Conservation (phyloP, 495 filamentous ascomycete species). For the Platismatia glauca region DNA sequence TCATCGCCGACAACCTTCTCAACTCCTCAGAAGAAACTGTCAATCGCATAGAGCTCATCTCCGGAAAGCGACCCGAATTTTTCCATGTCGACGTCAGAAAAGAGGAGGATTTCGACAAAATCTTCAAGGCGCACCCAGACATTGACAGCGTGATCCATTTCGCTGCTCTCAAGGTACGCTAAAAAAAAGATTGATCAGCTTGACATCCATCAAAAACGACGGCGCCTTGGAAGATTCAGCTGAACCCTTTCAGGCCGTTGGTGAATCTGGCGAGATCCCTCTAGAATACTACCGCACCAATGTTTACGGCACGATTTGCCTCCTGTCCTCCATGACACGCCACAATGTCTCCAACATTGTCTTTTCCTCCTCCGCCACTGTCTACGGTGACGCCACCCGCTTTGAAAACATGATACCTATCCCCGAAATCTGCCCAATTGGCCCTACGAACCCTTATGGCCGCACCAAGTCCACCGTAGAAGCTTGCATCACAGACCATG, state of each 20-base stretch:
- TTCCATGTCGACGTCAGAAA: constrained; percentile 82
- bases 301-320: constrained; percentile 83
- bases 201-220: no score
- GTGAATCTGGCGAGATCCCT: constrained; percentile 90
- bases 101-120: constrained; percentile 69
- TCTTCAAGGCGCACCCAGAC: constrained; percentile 80
- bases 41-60: constrained; percentile 88
- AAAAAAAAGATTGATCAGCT: no score
- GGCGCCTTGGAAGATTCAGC: background rate
- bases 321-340: constrained; percentile 77
- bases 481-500: constrained; percentile 78
- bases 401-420: constrained; percentile 98
- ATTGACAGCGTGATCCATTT: constrained; percentile 99
- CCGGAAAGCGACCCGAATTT: constrained; percentile 80
- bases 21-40: constrained; percentile 86
- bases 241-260: constrained; percentile 60
- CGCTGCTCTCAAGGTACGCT: constrained; percentile 82
- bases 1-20: constrained; percentile 91
- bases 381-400: constrained; percentile 96
- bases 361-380: constrained; percentile 93
- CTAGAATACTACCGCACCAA: constrained; percentile 97
- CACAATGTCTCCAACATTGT: constrained; percentile 93
- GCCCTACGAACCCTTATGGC: constrained; percentile 94
- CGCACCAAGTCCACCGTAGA: constrained; percentile 91
- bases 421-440: constrained; percentile 90